Percentiles rank a stretch among this genome's conserved stretches.
phyloP scores from a whole-genome alignment of 2,329 filamentous ascomycete species.

The Paracoccidioides lutzii region DNA sequence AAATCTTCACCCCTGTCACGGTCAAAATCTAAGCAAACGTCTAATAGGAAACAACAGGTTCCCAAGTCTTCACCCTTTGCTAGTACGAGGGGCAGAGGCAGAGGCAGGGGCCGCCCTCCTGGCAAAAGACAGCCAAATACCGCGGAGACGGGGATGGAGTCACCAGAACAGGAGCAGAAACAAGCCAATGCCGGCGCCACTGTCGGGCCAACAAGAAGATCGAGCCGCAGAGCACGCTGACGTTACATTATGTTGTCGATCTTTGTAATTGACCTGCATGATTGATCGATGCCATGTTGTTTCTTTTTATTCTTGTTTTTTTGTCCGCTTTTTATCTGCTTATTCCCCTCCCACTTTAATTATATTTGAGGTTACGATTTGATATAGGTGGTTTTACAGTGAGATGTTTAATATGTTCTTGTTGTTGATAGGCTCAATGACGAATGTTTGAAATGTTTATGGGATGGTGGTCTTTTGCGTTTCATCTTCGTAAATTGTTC shows the following conservation, averaged over 20 bases:
- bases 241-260: not conserved
- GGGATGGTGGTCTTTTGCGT: not conserved
- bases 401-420: not conserved
- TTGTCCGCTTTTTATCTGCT: not conserved
- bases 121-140: not conserved
- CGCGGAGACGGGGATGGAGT: not conserved
- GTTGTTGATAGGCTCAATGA: not conserved
- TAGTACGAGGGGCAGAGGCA: not conserved
- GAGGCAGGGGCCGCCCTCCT: not conserved
- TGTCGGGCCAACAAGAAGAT: not conserved
- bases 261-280: not conserved
- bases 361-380: not conserved
- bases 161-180: not conserved
- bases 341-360: not conserved
- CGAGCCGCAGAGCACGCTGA: not conserved
- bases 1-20: not conserved
- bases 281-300: not conserved
- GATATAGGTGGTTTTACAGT: not conserved
- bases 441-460: not conserved
- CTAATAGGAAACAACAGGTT: not conserved
- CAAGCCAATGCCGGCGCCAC: not conserved
- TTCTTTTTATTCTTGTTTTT: not conserved
- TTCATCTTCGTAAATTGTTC: not conserved
- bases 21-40: slow-evolving; percentile 1
- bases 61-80: not conserved